Evolutionary conservation across 1,284 basidiomycete genomes (phyloP).

Genomic region (Trichosporon inkin): DNA sequence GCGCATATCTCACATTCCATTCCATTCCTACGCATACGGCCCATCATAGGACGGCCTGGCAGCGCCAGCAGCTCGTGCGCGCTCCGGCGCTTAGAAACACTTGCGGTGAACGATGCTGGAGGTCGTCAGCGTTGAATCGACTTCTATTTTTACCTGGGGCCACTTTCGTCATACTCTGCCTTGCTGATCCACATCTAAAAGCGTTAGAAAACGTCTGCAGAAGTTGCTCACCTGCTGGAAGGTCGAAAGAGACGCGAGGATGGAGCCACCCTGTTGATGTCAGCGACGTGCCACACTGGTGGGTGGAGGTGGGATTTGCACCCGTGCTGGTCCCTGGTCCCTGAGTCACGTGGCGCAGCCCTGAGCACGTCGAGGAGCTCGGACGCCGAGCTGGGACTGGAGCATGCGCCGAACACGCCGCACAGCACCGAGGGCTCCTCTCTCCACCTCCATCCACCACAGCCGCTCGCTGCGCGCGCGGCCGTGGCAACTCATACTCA

Average conservation of each 20-base stretch:
- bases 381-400: too few relatives aligned
- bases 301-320: background rate
- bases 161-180: conserved; percentile 73
- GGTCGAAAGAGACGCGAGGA: conserved; percentile 68
- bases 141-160: conserved; percentile 68
- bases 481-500: conserved; percentile 64
- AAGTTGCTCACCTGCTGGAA: conserved; percentile 69
- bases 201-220: conserved; percentile 3
- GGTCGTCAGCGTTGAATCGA: background rate
- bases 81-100: conserved; percentile 36
- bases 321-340: background rate
- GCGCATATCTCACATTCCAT: too few relatives aligned
- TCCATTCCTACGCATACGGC: too few relatives aligned
- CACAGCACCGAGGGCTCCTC: too few relatives aligned
- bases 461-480: background rate
- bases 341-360: background rate
- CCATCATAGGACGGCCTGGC: too few relatives aligned
- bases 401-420: too few relatives aligned
- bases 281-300: background rate
- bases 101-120: conserved; percentile 36
- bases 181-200: conserved; percentile 45
- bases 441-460: background rate
- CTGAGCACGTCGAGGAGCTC: background rate
- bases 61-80: background rate
- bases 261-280: background rate